phyloP scores from a whole-genome alignment of 2,329 filamentous ascomycete genomes.

The Bipolaris victoriae region DNA sequence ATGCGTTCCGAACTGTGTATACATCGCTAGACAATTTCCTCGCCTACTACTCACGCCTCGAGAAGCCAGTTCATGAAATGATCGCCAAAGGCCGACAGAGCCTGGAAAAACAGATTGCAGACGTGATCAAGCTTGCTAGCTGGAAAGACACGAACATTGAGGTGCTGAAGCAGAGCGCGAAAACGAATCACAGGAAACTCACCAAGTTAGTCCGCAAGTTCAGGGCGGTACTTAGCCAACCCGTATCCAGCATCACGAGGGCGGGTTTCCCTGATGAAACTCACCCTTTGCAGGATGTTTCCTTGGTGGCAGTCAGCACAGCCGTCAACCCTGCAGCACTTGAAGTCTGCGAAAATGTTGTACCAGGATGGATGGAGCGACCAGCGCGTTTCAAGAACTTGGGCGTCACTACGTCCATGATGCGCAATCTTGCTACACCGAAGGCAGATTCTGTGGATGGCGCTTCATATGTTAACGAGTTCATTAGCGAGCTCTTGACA shows the following conservation, averaged over 20 bases:
- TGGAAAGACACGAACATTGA: conserved; percentile 99
- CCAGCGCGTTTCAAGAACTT: conserved; percentile 74
- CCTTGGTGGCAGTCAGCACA: conserved; percentile 21
- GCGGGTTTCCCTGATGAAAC: conserved; percentile 41
- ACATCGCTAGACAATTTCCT: conserved; percentile 78
- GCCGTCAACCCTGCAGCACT: conserved; percentile 23
- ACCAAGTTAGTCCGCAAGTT: conserved; percentile 94
- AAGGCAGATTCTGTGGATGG: conserved; percentile 62
- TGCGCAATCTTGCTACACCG: conserved; percentile 67
- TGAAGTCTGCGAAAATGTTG: conserved; percentile 26
- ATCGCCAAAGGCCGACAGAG: conserved; percentile 71
- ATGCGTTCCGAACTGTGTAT: conserved; percentile 60
- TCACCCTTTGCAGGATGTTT: conserved; percentile 12
- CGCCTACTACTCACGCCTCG: conserved; percentile 74
- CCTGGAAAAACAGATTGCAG: conserved; percentile 91
- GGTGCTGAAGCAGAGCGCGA: conserved; percentile 85
- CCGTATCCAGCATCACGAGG: conserved; percentile 66
- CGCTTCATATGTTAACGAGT: conserved; percentile 66
- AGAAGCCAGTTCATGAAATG: conserved; percentile 67
- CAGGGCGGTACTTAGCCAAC: conserved; percentile 75
- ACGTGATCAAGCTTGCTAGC: conserved; percentile 89
- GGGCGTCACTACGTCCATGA: conserved; percentile 72
- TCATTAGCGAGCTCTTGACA: conserved; percentile 70
- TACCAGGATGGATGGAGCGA: conserved; percentile 49
- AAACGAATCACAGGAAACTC: conserved; percentile 87